phyloP scores from a whole-genome alignment of 2,329 filamentous ascomycete genomes.

The Trichoderma hamatum region DNA sequence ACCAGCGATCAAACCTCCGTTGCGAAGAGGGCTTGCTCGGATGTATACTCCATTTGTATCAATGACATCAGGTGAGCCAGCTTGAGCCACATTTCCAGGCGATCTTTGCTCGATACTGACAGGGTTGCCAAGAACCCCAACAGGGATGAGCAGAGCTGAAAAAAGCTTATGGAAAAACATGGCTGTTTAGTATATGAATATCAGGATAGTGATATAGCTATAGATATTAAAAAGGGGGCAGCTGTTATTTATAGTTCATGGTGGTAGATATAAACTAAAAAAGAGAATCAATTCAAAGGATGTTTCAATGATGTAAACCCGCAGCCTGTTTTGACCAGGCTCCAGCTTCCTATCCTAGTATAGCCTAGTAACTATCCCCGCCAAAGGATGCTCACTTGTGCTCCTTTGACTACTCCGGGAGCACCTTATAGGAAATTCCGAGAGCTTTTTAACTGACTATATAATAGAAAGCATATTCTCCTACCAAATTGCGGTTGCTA shows the following conservation, averaged over 20 bases:
- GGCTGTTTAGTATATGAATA: not conserved
- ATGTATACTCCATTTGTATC: conserved; percentile 9
- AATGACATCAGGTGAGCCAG: conserved; percentile 1
- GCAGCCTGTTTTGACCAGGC: not conserved
- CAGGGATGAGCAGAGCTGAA: not conserved
- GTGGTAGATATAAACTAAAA: not conserved
- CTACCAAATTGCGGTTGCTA: not conserved
- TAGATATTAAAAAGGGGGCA: not conserved
- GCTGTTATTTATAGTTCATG: not conserved
- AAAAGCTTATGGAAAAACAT: not conserved
- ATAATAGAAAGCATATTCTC: not conserved
- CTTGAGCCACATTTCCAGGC: not conserved
- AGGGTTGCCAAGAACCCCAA: not conserved
- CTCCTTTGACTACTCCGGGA: not conserved
- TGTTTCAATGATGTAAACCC: not conserved
- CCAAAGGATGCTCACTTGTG: not conserved
- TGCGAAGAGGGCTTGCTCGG: not conserved
- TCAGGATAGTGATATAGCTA: not conserved
- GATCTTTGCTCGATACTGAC: not conserved
- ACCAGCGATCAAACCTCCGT: not conserved
- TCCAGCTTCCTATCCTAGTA: conserved; percentile 4
- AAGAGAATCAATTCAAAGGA: not conserved
- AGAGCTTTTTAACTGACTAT: not conserved
- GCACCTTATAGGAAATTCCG: conserved; percentile 8
- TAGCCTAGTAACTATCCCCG: not conserved